Conservation (phyloP, 2,329 filamentous ascomycete genomes). For the Madurella fahalii region DNA sequence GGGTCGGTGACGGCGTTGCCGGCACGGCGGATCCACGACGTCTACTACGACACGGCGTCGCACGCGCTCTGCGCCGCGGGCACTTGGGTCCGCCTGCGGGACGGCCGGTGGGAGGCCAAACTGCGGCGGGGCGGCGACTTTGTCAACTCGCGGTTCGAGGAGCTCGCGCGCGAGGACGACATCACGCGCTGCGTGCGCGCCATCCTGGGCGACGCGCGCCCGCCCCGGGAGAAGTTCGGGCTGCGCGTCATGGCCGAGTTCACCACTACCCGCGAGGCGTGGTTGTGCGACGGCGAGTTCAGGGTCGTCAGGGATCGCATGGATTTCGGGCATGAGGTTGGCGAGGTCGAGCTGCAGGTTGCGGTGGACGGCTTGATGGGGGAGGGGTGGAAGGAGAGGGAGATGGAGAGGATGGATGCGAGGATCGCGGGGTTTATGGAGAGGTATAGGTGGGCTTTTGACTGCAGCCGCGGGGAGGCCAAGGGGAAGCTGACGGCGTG, state of each 20-base stretch:
- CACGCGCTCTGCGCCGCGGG: neutral
- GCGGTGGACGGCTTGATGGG: neutral
- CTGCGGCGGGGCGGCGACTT: conserved; percentile 8
- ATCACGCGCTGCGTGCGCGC: neutral
- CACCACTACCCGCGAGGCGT: conserved; percentile 11
- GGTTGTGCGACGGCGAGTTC: conserved; percentile 14
- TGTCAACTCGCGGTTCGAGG: conserved; percentile 11
- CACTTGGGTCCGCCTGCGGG: conserved; percentile 12
- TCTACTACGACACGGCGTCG: conserved; percentile 17
- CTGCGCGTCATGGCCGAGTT: conserved; percentile 17
- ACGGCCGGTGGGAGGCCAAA: conserved; percentile 18
- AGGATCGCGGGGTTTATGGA: conserved; percentile 15
- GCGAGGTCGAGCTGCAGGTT: conserved; percentile 17
- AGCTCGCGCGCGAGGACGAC: neutral
- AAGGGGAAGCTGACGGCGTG: conserved; percentile 18
- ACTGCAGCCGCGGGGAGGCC: neutral
- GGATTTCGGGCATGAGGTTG: conserved; percentile 19
- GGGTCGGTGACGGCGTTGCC: conserved; percentile 3
- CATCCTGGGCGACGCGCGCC: no score
- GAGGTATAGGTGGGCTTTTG: conserved; percentile 17
- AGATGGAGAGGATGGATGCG: conserved; percentile 17
- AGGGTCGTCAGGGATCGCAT: conserved; percentile 16
- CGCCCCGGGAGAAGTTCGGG: conserved; percentile 15
- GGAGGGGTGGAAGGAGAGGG: conserved; percentile 10
- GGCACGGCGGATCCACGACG: conserved; percentile 12